Conservation (phyloP, 2,329 filamentous ascomycete species). For the Aureobasidium sp. region DNA sequence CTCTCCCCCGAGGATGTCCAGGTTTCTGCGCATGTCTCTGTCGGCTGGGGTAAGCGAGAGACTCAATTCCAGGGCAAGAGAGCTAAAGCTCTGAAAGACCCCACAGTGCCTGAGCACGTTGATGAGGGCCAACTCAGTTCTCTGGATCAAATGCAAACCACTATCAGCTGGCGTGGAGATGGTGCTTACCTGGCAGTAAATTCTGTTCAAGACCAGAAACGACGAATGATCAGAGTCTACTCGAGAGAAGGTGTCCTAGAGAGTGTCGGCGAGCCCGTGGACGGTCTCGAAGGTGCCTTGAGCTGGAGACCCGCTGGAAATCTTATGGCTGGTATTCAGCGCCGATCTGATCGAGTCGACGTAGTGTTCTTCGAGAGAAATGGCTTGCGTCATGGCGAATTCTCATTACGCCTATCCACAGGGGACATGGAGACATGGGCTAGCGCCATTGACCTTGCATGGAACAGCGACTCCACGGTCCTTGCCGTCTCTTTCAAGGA, state of each 20-base stretch:
- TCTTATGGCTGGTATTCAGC: constrained; percentile 78
- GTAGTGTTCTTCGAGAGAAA: constrained; percentile 96
- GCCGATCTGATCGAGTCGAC: constrained; percentile 61
- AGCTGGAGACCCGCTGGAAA: constrained; percentile 93
- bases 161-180: constrained; percentile 90
- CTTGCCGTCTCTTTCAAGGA: constrained; percentile 72
- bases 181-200: constrained; percentile 87
- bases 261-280: constrained; percentile 89
- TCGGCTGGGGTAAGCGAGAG: constrained; percentile 85
- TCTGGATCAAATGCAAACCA: constrained; percentile 63
- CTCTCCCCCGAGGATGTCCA: constrained; percentile 72
- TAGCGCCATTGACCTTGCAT: constrained; percentile 60
- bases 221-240: constrained; percentile 82
- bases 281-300: constrained; percentile 76
- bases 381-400: constrained; percentile 92
- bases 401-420: constrained; percentile 63
- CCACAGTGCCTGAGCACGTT: constrained; percentile 86
- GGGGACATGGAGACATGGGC: constrained; percentile 51
- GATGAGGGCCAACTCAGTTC: constrained; percentile 73
- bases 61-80: constrained; percentile 94
- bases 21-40: constrained; percentile 78
- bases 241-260: constrained; percentile 85
- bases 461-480: constrained; percentile 90
- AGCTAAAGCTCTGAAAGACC: constrained; percentile 79
- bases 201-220: constrained; percentile 57